A percentile compares a stretch with the other conserved stretches of the same genome.
phyloP scores from a whole-genome alignment of 2,329 filamentous ascomycete species.

The Cladosporium cucumerinum region DNA sequence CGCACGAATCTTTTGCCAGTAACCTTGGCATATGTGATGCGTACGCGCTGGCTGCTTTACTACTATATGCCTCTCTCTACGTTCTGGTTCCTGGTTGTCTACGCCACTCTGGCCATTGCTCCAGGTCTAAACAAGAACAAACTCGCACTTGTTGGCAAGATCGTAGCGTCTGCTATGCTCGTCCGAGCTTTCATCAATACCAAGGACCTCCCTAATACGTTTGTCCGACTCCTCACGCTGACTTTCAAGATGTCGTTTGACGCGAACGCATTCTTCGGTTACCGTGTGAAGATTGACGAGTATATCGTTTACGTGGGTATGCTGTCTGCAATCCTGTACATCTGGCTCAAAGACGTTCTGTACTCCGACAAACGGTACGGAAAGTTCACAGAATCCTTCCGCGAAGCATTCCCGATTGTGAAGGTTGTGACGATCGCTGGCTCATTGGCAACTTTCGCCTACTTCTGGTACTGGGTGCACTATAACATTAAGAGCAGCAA shows the following conservation, averaged over 20 bases:
- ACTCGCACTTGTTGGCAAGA: constrained; percentile 47
- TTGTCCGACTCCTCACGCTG: constrained; percentile 39
- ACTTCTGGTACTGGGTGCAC: constrained; percentile 29
- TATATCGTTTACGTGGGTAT: constrained; percentile 58
- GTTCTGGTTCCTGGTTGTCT: constrained; percentile 63
- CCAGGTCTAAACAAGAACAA: constrained; percentile 43
- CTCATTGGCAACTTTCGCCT: constrained; percentile 26
- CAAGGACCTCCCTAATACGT: constrained; percentile 43
- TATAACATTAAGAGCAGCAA: constrained; percentile 35
- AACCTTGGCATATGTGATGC: constrained; percentile 54
- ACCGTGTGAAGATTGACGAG: constrained; percentile 52
- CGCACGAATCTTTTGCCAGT: constrained; percentile 57
- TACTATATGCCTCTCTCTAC: constrained; percentile 58
- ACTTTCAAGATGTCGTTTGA: constrained; percentile 51
- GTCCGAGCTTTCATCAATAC: constrained; percentile 38
- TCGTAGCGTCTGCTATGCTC: constrained; percentile 45
- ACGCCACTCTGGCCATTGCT: constrained; percentile 47
- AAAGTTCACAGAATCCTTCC: constrained; percentile 8
- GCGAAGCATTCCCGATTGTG: constrained; percentile 25
- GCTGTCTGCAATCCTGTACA: constrained; percentile 46
- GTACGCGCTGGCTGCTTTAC: constrained; percentile 55
- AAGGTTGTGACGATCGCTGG: constrained; percentile 11
- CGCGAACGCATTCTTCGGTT: constrained; percentile 46
- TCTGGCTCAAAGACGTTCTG: constrained; percentile 26
- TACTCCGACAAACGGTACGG: constrained; percentile 15